These are phyloP conservation scores for Neoboletus subvelutipes DNA, from an alignment of 768 basidiomycete genomes.

Conservation along the genomic window DNA sequence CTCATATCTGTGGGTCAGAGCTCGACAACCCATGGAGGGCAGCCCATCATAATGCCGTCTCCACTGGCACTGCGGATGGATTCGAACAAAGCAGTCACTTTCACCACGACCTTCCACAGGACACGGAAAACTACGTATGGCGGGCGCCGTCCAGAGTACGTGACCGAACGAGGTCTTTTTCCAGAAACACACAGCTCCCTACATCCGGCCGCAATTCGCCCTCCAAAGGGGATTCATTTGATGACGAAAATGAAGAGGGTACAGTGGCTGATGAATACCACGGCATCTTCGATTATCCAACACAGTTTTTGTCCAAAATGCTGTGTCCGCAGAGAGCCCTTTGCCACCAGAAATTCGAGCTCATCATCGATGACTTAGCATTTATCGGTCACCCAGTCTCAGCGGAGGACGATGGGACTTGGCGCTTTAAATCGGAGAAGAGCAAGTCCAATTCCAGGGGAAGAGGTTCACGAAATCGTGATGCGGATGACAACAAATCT, in stretches of 20 bases:
- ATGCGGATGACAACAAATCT: slow-evolving; percentile 34
- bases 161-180: slow-evolving; percentile 53
- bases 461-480: slow-evolving; percentile 51
- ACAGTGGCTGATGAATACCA: slow-evolving; percentile 54
- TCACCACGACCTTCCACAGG: slow-evolving; percentile 14
- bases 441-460: slow-evolving; percentile 51
- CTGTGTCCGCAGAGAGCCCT: slow-evolving; percentile 75
- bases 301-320: slow-evolving; percentile 77
- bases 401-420: slow-evolving; percentile 65
- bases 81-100: slow-evolving; percentile 1
- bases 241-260: slow-evolving; percentile 35
- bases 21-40: slow-evolving; percentile 76
- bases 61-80: slow-evolving; percentile 25
- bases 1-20: slow-evolving; percentile 45
- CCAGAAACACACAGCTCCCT: slow-evolving; percentile 42
- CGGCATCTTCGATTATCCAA: slow-evolving; percentile 73
- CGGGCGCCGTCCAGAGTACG: slow-evolving; percentile 49
- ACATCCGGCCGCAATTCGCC: slow-evolving; percentile 55
- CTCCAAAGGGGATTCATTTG: slow-evolving; percentile 41
- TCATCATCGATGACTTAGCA: slow-evolving; percentile 86
- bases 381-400: slow-evolving; percentile 96
- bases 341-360: slow-evolving; percentile 94
- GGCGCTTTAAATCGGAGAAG: slow-evolving; percentile 74
- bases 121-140: slow-evolving; percentile 60
- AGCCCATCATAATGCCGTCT: slow-evolving; percentile 48